Base-by-base conservation (phyloP, 2,329 filamentous ascomycete species). In the Fusarium sp. region DNA sequence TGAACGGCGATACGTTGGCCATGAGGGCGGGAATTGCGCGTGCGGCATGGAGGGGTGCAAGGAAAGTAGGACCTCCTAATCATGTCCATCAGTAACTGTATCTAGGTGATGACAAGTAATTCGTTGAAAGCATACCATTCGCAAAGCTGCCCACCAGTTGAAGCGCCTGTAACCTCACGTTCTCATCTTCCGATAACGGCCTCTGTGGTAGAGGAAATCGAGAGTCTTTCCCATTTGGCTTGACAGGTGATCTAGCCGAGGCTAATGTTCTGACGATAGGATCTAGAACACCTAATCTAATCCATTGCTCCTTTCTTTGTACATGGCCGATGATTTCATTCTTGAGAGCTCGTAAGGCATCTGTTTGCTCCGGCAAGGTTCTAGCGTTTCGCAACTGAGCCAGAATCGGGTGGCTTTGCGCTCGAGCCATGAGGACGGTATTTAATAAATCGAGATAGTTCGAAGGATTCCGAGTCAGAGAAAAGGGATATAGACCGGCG, bases 301-400 rank as follows among this genome's bases (percentile, higher is more conserved):
- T 86, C 85, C 91, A 95, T 61, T 89, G 82, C 81, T 95, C 92
- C 82, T 99, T 99, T 80, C 91, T 91, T 80, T 95, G 91, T 37
- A 92, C 87, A 80, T 98, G 94, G 27, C 96, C 96, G 66, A 97
- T 90, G 50, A 97, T 88, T 70, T 96, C 92, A 80, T 97, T 96
- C 84, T 97, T 98, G 33, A 99, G 84, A 44, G 86, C 85, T 71
- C 91, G 89, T 46, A 98, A 85, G 53, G 90, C 88, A 30, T 85
- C 83, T 42, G 88, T 83, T 74, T 88, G 87, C 69, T 90, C 87
- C 26, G 81, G 71, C 49, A 82, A 79, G 38, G 82, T 84, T 69
- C 83, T 84, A 13, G 90, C 86, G 74, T 83, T 86, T 70, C 85
- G 85, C 60, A 92, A 83, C 78, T 89, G 86, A 60, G 85, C 81